Evolutionary conservation across 1,139 yeast genomes (phyloP), one percentile per base, ranked within the genome.

Genomic region (Pichia sp.): DNA sequence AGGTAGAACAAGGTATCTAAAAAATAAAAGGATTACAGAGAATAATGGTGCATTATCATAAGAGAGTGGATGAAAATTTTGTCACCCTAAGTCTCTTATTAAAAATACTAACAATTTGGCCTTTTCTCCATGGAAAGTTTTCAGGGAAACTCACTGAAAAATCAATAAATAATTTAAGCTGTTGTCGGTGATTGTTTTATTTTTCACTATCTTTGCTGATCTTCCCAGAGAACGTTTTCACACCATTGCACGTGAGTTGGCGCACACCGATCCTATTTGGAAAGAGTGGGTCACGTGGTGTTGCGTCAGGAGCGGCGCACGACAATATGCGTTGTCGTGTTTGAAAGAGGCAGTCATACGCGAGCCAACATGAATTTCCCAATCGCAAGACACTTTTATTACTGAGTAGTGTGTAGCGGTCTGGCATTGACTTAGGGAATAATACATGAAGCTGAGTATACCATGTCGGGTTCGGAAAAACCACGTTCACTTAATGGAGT

Each of bases 401-500:
- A 25, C 9, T 7, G 26, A 25, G 26, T 25, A 7, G 26, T 25
- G n/a, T n/a, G n/a, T n/a, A n/a, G n/a, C n/a, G n/a, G n/a, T n/a
- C n/a, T n/a, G n/a, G n/a, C n/a, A n/a, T n/a, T n/a, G n/a, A n/a
- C n/a, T n/a, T n/a, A n/a, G n/a, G n/a, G n/a, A n/a, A n/a, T n/a
- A n/a, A n/a, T n/a, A n/a, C n/a, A n/a, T n/a, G n/a, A n/a, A n/a
- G n/a, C n/a, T n/a, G n/a, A n/a, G 16, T 12, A 11, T 7, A n/a
- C 8, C 9, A 47, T 51, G 53, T 42, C 48, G 8, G 42, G 42
- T 13, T 47, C 49, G 27, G 71, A 64, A 42, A 64, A 70, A 5
- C 85, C 85, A 2, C 68, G 68, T 40, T 79, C 90, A 4, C 68
- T 87, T 32, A 64, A 66, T 27, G 70, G 76, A 46, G 84, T 90